phyloP scores from a whole-genome alignment of 2,329 filamentous ascomycete genomes.

The Fusarium nygamai region DNA sequence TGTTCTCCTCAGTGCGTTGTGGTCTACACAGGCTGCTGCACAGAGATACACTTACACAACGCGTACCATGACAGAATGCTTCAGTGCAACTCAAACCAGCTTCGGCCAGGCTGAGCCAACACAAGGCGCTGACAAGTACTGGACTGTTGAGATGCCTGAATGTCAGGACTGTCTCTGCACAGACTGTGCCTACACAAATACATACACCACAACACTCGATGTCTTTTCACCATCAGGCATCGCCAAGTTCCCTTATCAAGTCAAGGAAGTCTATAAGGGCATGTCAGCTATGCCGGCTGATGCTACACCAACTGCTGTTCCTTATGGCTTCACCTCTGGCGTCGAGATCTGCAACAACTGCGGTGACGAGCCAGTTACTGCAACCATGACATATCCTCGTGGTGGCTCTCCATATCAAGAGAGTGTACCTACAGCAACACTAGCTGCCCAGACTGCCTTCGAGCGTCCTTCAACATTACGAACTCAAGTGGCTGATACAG shows the following conservation, averaged over 20 bases:
- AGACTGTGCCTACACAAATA: conserved; percentile 37
- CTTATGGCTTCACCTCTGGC: conserved; percentile 38
- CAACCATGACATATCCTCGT: conserved; percentile 42
- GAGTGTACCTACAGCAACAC: conserved; percentile 13
- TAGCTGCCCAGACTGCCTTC: background rate
- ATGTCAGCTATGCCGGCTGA: conserved; percentile 38
- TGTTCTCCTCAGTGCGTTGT: conserved; percentile 13
- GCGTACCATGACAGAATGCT: conserved; percentile 39
- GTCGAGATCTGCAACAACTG: conserved; percentile 35
- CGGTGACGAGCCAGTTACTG: conserved; percentile 33
- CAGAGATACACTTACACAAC: conserved; percentile 42
- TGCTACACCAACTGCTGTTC: conserved; percentile 27
- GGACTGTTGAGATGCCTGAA: conserved; percentile 40
- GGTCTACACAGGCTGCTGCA: conserved; percentile 21
- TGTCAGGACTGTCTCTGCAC: conserved; percentile 38
- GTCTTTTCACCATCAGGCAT: conserved; percentile 37
- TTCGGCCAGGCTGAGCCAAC: conserved; percentile 39
- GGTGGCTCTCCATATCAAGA: conserved; percentile 36
- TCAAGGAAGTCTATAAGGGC: conserved; percentile 42
- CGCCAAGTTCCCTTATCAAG: conserved; percentile 27
- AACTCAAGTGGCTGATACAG: conserved; percentile 17
- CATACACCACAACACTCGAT: conserved; percentile 39
- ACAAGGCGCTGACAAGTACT: conserved; percentile 34
- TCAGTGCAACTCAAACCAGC: conserved; percentile 35
- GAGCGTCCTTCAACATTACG: conserved; percentile 26